Percentiles rank a stretch among this genome's conserved stretches.
Conservation (phyloP, 1,284 basidiomycete genomes). For the Pyrrhoderma noxium region DNA sequence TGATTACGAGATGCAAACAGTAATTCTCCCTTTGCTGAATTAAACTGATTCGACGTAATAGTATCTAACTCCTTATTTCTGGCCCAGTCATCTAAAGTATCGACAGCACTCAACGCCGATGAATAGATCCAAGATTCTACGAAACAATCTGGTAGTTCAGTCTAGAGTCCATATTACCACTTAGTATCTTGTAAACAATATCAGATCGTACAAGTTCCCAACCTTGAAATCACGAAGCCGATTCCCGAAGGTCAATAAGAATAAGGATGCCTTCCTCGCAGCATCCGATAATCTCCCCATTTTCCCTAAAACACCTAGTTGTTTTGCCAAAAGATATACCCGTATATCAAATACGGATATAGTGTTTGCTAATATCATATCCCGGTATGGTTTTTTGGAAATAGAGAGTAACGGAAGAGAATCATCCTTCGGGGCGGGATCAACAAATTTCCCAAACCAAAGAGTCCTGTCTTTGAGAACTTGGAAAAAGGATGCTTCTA, state of each 20-base stretch:
- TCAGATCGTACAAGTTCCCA: constrained; percentile 22
- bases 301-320: constrained; percentile 73
- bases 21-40: constrained; percentile 73
- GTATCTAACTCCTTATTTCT: constrained; percentile 38
- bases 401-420: constrained; percentile 75
- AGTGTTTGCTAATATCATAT: constrained; percentile 82
- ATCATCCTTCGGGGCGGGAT: constrained; percentile 68
- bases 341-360: constrained; percentile 95
- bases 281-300: constrained; percentile 65
- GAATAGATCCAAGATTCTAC: constrained; percentile 94
- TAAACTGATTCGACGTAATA: constrained; percentile 41
- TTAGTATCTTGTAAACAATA: constrained; percentile 4
- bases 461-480: constrained; percentile 77
- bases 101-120: constrained; percentile 80
- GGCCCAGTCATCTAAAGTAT: constrained; percentile 78
- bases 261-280: constrained; percentile 57
- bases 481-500: constrained; percentile 81
- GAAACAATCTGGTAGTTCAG: constrained; percentile 69
- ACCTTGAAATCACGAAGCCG: constrained; percentile 74
- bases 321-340: constrained; percentile 84
- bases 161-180: constrained; percentile 34
- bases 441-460: constrained; percentile 85
- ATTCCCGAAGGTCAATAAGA: constrained; percentile 77
- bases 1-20: constrained; percentile 76
- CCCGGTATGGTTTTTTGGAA: constrained; percentile 79